A percentile compares a stretch with the other conserved stretches of the same genome.
Evolutionary conservation across 1,284 basidiomycete genomes (phyloP).

Genomic region (Schizopora paradoxa): DNA sequence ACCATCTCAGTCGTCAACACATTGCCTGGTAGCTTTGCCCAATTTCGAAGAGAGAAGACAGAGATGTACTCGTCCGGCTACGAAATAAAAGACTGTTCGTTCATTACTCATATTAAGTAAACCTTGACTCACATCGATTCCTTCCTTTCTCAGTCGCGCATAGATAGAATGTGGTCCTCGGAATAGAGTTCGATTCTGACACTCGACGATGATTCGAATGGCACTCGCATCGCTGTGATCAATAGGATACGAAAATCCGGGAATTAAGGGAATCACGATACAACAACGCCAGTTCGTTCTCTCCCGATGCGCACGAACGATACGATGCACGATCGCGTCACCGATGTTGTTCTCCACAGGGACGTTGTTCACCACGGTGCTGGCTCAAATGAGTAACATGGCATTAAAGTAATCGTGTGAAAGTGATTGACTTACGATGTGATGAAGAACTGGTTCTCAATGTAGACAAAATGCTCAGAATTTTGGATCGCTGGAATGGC

Average conservation of each 20-base stretch:
- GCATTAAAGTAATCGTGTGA: conserved; percentile 1
- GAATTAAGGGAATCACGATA: conserved; percentile 88
- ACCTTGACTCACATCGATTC: conserved; percentile 67
- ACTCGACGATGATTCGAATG: conserved; percentile 89
- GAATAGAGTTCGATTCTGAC: conserved; percentile 86
- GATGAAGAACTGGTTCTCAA: conserved; percentile 99
- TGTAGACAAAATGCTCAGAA: conserved; percentile 91
- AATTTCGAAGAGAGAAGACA: conserved; percentile 89
- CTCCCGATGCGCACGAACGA: conserved; percentile 84
- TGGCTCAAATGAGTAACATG: conserved; percentile 25
- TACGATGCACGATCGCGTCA: conserved; percentile 88
- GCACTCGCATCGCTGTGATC: conserved; percentile 92
- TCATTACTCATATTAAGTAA: neutral
- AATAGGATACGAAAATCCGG: conserved; percentile 91
- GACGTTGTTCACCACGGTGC: conserved; percentile 83
- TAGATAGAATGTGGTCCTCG: conserved; percentile 94
- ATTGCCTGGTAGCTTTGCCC: conserved; percentile 88
- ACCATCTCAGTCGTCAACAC: conserved; percentile 87
- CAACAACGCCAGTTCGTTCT: conserved; percentile 87
- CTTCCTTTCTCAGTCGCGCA: conserved; percentile 78
- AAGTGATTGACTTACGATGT: conserved; percentile 63
- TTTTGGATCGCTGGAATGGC: conserved; percentile 75
- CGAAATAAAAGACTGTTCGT: conserved; percentile 4
- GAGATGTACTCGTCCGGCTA: conserved; percentile 92
- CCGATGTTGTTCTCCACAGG: conserved; percentile 92